phyloP scores from a whole-genome alignment of 2,329 filamentous ascomycete species.

The Colletotrichum sp. region DNA sequence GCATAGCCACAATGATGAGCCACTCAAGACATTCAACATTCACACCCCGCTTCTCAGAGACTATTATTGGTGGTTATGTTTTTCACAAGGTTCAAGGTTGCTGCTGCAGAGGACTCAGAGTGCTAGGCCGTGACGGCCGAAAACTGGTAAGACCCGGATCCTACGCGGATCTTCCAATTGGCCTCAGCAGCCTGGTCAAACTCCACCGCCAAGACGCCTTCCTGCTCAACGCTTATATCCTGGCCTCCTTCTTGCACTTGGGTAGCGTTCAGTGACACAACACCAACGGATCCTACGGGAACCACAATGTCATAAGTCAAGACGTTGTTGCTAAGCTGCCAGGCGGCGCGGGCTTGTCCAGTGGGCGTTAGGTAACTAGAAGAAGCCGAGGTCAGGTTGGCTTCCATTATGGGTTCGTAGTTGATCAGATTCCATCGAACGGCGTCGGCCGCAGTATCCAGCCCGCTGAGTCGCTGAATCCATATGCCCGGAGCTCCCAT shows the following conservation, averaged over 20 bases:
- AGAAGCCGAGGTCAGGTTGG: constrained; percentile 10
- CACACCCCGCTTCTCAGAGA: too few species aligned
- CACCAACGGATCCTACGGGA: not conserved
- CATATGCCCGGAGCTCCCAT: constrained; percentile 6
- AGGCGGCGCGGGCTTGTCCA: not conserved
- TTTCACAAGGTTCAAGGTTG: too few species aligned
- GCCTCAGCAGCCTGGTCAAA: not conserved
- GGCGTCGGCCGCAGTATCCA: not conserved
- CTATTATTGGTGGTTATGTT: too few species aligned
- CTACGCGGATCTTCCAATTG: not conserved
- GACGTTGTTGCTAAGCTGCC: accelerated
- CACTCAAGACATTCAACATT: not conserved
- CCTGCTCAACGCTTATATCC: not conserved
- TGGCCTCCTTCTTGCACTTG: not conserved
- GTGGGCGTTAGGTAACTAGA: not conserved
- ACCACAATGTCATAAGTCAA: not conserved
- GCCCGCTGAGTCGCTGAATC: constrained; percentile 9
- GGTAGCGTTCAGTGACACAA: not conserved
- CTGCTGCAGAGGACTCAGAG: too few species aligned
- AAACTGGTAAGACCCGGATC: not conserved
- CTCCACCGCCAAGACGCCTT: not conserved
- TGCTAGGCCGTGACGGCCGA: too few species aligned
- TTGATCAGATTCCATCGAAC: constrained; percentile 7
- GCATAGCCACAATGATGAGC: not conserved
- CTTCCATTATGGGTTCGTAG: constrained; percentile 2